These are phyloP conservation scores for Linnemannia hyalina DNA, from an alignment of 192 early-diverging fungal species.

Conservation along the genomic window DNA sequence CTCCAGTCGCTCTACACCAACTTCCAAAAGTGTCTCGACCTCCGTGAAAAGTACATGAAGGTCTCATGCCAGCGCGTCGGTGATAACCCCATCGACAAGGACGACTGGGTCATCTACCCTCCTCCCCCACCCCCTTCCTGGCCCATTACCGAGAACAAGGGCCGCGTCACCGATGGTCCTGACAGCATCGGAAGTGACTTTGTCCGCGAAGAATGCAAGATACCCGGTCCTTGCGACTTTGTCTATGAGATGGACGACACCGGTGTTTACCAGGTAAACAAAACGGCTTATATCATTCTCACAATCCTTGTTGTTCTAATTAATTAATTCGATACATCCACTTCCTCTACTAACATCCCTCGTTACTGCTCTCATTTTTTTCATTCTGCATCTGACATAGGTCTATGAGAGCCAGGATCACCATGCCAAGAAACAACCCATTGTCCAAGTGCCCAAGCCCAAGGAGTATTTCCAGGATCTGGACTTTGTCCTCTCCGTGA, in stretches of 20 bases:
- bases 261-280: conserved; percentile 77
- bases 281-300: background rate
- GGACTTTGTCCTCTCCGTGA: conserved; percentile 84
- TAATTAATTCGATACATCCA: background rate
- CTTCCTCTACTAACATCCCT: background rate
- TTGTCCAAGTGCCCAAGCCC: conserved; percentile 75
- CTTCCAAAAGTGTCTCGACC: conserved; percentile 82
- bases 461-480: conserved; percentile 92
- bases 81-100: conserved; percentile 90
- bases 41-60: conserved; percentile 92
- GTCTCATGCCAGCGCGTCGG: conserved; percentile 77
- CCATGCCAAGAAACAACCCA: conserved; percentile 42
- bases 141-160: conserved; percentile 61
- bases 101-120: conserved; percentile 91
- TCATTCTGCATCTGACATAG: conserved; percentile 4
- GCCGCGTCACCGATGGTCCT: conserved; percentile 45
- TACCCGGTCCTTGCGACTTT: conserved; percentile 50
- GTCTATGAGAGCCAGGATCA: conserved; percentile 40
- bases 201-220: conserved; percentile 37
- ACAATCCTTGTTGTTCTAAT: background rate
- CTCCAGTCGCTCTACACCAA: conserved; percentile 74
- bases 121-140: conserved; percentile 86
- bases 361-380: background rate
- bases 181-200: conserved; percentile 57
- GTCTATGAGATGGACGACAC: conserved; percentile 69